Evolutionary conservation across 129 eudicot genomes (phyloP), one percentile per base, ranked within the genome.

Genomic region (Saussurea involucrata): DNA sequence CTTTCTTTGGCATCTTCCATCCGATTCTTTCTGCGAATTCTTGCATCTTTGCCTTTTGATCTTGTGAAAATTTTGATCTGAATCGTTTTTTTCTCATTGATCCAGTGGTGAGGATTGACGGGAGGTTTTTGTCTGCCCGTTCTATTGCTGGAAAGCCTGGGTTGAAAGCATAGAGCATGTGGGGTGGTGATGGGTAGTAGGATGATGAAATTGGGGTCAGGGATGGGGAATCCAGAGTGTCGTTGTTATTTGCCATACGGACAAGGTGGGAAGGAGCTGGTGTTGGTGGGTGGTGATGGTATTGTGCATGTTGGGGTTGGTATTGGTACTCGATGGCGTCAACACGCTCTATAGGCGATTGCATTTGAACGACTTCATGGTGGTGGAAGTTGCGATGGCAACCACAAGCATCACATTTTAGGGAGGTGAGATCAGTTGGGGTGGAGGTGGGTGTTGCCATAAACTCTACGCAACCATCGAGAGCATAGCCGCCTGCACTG

Each of bases 341-440:
- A 53, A n/a, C 61, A 6, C 29, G 82, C 36, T 20, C 85, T 28
- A 22, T 49, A 4, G 80, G 81, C 40, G 74, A 83, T 63, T 44
- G 76, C 1, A 61, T 70, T 4, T 85, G 84, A 2, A 80, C 87
- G 0, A 90, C 81, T 15, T 87, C 93, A 9, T 89, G 86, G 84
- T 88, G 90, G 80, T 92, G 98, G 88, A 90, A 92, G 73, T 83
- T 92, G 34, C 96, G 96, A 87, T 88, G 97, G 77, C 96, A 92
- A 1, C 95, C 92, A 46, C 95, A 86, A 2, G 92, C 96, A 20
- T 88, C 89, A 80, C 94, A 92, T 29, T 63, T 79, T 4, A 86
- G 85, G 8, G 89, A 68, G 69, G 85, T 76, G 74, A 84, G 94
- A 82, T 88, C 86, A 24, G 84, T 1, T 20, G 87, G 90, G 60